A percentile compares a stretch with the other conserved stretches of the same genome.
phyloP scores from a whole-genome alignment of 73 alveolate species.

The Stentor roeselii region DNA sequence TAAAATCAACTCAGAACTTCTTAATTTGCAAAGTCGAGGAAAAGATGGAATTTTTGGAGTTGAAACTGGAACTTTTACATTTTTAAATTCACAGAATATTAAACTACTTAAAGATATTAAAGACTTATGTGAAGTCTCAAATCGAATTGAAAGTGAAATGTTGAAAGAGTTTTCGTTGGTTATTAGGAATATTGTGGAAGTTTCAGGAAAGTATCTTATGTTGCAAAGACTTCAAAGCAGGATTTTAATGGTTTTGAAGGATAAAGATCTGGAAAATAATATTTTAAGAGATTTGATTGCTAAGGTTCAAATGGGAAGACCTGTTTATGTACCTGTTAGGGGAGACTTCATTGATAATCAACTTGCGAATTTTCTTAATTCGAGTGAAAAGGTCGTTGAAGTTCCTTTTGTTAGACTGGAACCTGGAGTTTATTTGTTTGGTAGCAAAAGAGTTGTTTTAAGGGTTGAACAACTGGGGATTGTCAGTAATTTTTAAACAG shows the following conservation, averaged over 20 bases:
- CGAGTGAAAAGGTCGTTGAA: background rate
- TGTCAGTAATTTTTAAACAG: constrained; percentile 3
- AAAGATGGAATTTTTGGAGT: background rate
- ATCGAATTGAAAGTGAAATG: background rate
- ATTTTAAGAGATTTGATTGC: background rate
- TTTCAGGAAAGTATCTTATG: background rate
- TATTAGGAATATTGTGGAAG: background rate
- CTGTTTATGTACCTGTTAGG: background rate
- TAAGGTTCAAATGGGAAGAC: background rate
- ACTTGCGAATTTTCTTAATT: background rate
- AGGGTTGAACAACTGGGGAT: background rate
- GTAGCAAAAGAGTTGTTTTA: background rate
- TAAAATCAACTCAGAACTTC: too few relatives aligned
- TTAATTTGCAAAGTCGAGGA: background rate
- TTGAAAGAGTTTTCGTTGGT: background rate
- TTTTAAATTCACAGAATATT: background rate
- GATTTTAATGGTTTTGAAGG: background rate
- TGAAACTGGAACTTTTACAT: background rate
- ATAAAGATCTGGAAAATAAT: background rate
- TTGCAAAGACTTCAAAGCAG: background rate
- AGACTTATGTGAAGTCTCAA: background rate
- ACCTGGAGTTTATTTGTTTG: background rate
- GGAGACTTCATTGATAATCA: background rate
- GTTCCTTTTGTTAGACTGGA: background rate
- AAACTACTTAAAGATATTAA: background rate